Evolutionary conservation across 2,329 filamentous ascomycete genomes (phyloP), one percentile per base, ranked within the genome.

Genomic region (Neonectria sp.): DNA sequence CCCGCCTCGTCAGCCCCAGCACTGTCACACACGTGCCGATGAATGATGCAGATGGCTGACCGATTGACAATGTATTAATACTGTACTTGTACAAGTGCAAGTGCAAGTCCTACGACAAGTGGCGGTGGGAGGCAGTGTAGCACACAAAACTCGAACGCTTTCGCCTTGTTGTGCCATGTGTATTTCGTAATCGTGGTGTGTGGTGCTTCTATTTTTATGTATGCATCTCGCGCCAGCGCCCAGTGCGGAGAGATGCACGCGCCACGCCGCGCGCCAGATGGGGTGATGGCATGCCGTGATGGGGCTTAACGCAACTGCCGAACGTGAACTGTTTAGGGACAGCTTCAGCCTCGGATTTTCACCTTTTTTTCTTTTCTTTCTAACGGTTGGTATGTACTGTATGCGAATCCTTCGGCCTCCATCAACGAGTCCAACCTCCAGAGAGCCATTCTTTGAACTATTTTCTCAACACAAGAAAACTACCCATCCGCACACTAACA

Each of bases 161-260:
- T 40, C 17, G 12, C 17, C 17, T 52, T 52, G 27, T 31, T 52
- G 48, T 52, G 27, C 27, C 48, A 33, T n/a, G 27, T 52, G 48
- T 29, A 33, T 17, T 40, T n/a, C 15, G 17, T 49, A 49, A 25
- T 49, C 17, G 46, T 27, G 21, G 31, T 9, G 29, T 12, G 15
- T 15, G 25, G 31, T 29, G 53, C 15, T 52, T 33, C 57, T 60
- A 60, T 60, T 60, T 68, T 61, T 61, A 65, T 55, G 29, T 31
- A 60, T 40, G 37, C 46, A 25, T 45, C 48, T 27, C 25, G 25
- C 25, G 4, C 31, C 51, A 25, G 21, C 15, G 29, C n/a, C 51
- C 29, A 53, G 51, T 24, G 31, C 15, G 15, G 33, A 35, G n/a
- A 33, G 45, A 52, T 52, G 7, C 49, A 52, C 49, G 49, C 49